These are phyloP conservation scores for Cordyceps pruinosa DNA, from an alignment of 2,329 filamentous ascomycete genomes.

Conservation along the genomic window DNA sequence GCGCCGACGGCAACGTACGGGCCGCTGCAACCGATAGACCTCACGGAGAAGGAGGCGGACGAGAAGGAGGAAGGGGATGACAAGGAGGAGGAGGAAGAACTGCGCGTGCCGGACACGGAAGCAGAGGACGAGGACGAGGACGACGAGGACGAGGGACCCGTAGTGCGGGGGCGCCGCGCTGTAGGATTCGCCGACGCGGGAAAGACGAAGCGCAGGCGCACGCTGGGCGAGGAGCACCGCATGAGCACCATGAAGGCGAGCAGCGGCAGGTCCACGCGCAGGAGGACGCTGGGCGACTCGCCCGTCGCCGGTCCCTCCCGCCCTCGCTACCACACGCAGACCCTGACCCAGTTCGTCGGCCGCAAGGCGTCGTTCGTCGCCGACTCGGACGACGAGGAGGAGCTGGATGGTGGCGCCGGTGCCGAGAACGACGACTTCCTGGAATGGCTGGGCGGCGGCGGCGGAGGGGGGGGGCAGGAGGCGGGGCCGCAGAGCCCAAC, in stretches of 20 bases:
- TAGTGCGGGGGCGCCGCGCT: constrained; percentile 6
- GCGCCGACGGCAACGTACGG: background rate
- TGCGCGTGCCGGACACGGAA: constrained; percentile 18
- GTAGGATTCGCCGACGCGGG: background rate
- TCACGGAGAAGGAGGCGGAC: background rate
- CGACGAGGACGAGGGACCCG: background rate
- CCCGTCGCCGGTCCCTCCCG: background rate
- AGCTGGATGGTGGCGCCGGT: constrained; percentile 14
- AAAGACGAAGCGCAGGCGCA: constrained; percentile 22
- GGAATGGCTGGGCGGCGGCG: constrained; percentile 24
- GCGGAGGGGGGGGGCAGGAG: background rate
- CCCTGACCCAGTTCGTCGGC: constrained; percentile 33
- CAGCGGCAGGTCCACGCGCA: constrained; percentile 13
- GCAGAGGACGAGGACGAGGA: constrained; percentile 11
- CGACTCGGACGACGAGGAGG: constrained; percentile 33
- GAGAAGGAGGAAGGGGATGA: constrained; percentile 20
- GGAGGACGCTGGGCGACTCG: constrained; percentile 15
- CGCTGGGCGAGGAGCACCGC: constrained; percentile 20
- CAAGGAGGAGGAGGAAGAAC: constrained; percentile 20
- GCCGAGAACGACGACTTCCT: constrained; percentile 23
- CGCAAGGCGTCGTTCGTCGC: constrained; percentile 23
- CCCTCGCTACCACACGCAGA: constrained; percentile 34
- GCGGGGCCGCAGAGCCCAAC: constrained; percentile 22
- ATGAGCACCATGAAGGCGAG: constrained; percentile 17
- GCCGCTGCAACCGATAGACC: background rate